Percentiles rank a stretch among this genome's conserved stretches.
These are phyloP conservation scores for Gremmenia infestans DNA, from an alignment of 2,329 filamentous ascomycete genomes.

Conservation along the genomic window DNA sequence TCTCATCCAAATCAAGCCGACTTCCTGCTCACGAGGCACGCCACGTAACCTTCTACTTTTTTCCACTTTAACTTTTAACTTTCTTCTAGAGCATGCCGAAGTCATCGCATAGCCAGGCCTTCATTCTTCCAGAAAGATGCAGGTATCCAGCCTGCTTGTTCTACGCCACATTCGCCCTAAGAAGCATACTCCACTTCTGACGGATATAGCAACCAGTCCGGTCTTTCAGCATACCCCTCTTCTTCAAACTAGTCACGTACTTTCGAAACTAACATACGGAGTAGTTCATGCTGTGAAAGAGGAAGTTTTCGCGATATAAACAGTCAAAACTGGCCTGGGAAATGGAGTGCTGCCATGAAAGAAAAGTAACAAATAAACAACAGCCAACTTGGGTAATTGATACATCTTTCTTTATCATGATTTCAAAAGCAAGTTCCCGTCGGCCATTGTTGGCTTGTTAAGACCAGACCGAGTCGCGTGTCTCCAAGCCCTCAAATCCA, in stretches of 20 bases:
- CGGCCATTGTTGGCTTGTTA: constrained; percentile 11
- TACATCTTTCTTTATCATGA: background rate
- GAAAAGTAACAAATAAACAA: constrained; percentile 1
- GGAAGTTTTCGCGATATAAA: too few species aligned
- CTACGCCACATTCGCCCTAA: background rate
- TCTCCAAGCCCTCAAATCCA: constrained; percentile 9
- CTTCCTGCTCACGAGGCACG: too few species aligned
- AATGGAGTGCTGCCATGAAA: too few species aligned
- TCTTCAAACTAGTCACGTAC: background rate
- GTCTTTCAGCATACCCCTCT: background rate
- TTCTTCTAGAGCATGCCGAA: background rate
- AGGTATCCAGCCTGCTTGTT: background rate
- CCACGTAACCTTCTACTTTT: too few species aligned
- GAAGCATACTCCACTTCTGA: background rate
- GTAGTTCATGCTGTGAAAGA: background rate
- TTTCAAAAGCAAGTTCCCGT: constrained; percentile 13
- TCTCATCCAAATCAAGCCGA: too few species aligned
- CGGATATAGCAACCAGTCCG: background rate
- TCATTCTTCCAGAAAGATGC: background rate
- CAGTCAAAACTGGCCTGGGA: too few species aligned
- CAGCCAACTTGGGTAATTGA: background rate
- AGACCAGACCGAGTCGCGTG: constrained; percentile 16
- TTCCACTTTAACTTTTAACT: too few species aligned
- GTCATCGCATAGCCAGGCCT: background rate
- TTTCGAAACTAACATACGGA: background rate